phyloP scores from a whole-genome alignment of 106 monocot genomes.

The Platanthera zijinensis region DNA sequence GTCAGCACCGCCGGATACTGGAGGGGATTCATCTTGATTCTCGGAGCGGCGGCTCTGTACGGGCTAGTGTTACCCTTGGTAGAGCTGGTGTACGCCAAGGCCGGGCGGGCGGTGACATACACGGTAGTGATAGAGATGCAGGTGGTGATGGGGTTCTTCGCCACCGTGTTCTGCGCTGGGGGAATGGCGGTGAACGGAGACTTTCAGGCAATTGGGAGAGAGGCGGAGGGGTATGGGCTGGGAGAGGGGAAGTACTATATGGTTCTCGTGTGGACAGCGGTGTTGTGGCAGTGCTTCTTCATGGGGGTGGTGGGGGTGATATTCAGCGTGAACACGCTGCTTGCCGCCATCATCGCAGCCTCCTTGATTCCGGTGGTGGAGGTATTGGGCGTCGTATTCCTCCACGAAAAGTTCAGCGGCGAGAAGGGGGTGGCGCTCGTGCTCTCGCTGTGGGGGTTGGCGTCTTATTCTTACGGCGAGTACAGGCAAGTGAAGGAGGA shows the following conservation, averaged over 20 bases:
- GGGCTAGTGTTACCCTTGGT: constrained; percentile 20
- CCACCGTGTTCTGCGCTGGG: constrained; percentile 4
- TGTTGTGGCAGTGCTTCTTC: constrained; percentile 3
- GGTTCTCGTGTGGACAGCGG: background rate
- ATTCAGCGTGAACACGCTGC: constrained; percentile 15
- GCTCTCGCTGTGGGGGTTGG: constrained; percentile 26
- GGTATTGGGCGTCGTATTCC: constrained; percentile 16
- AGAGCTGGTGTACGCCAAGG: constrained; percentile 13
- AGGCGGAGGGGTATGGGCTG: constrained; percentile 1
- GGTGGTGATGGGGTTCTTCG: constrained; percentile 2
- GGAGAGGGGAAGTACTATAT: constrained; percentile 3
- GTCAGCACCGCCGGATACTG: constrained; percentile 4
- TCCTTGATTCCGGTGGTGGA: constrained; percentile 12
- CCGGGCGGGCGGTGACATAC: background rate
- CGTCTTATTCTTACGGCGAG: constrained; percentile 28
- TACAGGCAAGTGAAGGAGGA: background rate
- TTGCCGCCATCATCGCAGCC: constrained; percentile 17
- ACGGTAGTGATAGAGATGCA: constrained; percentile 14
- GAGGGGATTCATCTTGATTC: constrained; percentile 9
- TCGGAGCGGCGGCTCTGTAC: constrained; percentile 18
- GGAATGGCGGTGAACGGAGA: constrained; percentile 8
- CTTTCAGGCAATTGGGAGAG: constrained; percentile 5
- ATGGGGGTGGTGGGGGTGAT: constrained; percentile 21
- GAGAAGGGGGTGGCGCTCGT: constrained; percentile 21
- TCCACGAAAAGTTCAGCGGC: constrained; percentile 15